These are phyloP conservation scores for Solanum chiquidenum DNA, from an alignment of 257 asterid genomes.

Conservation along the genomic window DNA sequence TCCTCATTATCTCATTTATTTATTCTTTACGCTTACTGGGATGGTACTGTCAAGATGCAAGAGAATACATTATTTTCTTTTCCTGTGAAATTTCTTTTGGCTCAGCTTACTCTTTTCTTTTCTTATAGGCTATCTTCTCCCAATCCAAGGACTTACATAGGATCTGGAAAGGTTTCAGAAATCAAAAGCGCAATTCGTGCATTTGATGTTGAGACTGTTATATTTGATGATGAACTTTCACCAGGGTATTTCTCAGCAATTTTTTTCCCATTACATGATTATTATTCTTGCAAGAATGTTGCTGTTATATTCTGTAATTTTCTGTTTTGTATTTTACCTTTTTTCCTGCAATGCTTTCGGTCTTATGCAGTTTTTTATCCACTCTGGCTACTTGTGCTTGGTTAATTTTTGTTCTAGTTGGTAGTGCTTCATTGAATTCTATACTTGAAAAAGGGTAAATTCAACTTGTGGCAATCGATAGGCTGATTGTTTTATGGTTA, in stretches of 20 bases:
- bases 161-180: conserved; percentile 94
- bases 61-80: background rate
- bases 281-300: background rate
- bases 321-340: background rate
- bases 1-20: background rate
- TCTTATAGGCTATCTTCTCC: conserved; percentile 63
- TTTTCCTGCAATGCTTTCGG: background rate
- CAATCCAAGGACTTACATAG: conserved; percentile 89
- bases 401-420: background rate
- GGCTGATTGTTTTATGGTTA: background rate
- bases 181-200: conserved; percentile 85
- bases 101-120: background rate
- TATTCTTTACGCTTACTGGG: background rate
- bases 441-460: background rate
- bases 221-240: conserved; percentile 94
- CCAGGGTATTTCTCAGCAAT: conserved; percentile 58
- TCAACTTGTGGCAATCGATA: background rate
- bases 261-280: background rate
- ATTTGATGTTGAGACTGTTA: conserved; percentile 76
- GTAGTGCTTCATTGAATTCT: background rate
- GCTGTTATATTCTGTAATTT: background rate
- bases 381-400: background rate
- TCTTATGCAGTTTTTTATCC: background rate
- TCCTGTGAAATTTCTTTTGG: background rate
- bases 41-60: background rate